Percentiles rank a stretch among this genome's conserved stretches.
phyloP scores from a whole-genome alignment of 23 red algal genomes.

The Cyanidioschyzon merolae region DNA sequence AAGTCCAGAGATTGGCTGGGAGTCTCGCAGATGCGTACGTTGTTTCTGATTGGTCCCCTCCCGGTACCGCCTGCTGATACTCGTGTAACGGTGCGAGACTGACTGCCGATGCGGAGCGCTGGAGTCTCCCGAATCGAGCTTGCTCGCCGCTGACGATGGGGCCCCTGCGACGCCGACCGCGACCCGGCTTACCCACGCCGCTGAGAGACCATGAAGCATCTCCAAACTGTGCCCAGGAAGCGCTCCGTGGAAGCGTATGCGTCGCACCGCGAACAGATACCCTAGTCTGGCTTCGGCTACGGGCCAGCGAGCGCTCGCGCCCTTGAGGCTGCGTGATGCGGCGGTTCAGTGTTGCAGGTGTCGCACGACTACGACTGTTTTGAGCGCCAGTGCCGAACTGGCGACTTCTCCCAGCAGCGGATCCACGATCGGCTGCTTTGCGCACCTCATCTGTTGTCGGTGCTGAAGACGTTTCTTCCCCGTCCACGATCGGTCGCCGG shows the following conservation, averaged over 20 bases:
- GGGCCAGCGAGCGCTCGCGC: background rate
- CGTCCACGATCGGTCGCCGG: background rate
- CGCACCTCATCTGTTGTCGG: background rate
- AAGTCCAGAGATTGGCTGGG: background rate
- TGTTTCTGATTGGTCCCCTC: background rate
- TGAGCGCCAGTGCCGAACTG: background rate
- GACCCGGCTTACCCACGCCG: background rate
- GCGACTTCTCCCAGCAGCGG: background rate
- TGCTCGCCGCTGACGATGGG: background rate
- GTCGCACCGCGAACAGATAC: background rate
- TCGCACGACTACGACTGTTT: background rate
- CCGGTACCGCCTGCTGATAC: background rate
- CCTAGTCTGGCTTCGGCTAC: background rate
- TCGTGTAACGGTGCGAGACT: background rate
- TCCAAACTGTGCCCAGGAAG: background rate
- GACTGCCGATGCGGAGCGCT: conserved; percentile 3
- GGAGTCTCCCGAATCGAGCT: background rate
- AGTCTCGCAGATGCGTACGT: background rate
- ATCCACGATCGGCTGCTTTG: background rate
- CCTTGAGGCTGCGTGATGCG: background rate
- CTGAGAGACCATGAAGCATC: background rate
- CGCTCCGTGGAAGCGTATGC: background rate
- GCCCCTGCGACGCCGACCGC: background rate
- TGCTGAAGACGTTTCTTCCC: background rate
- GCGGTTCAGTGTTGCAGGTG: background rate